phyloP scores from a whole-genome alignment of 345 rosid genomes.

The Theobroma cacao region DNA sequence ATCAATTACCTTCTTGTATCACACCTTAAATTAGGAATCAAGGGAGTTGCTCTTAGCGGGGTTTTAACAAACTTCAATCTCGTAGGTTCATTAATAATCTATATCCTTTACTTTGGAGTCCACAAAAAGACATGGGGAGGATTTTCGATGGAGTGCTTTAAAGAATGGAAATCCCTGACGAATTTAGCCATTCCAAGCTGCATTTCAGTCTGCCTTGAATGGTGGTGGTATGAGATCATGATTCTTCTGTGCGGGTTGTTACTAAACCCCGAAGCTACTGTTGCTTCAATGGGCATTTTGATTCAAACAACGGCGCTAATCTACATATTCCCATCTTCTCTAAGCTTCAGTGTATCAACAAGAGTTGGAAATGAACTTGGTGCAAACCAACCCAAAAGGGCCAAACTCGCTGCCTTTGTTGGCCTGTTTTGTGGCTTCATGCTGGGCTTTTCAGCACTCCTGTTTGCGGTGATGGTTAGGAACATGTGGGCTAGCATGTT shows the following conservation, averaged over 20 bases:
- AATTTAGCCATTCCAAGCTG: conserved; percentile 70
- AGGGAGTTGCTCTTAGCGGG: conserved; percentile 74
- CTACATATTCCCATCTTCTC: conserved; percentile 81
- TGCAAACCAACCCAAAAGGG: conserved; percentile 51
- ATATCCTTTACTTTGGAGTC: conserved; percentile 48
- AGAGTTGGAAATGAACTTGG: conserved; percentile 75
- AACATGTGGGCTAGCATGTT: conserved; percentile 67
- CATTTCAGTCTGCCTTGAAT: conserved; percentile 78
- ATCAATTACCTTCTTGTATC: conserved; percentile 52
- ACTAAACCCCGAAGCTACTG: conserved; percentile 51
- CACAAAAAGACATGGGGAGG: conserved; percentile 60
- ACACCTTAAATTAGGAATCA: conserved; percentile 54
- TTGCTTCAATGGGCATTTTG: conserved; percentile 80
- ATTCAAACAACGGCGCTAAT: conserved; percentile 72
- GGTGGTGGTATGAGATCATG: conserved; percentile 97
- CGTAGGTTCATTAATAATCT: conserved; percentile 47
- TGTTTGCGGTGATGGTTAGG: conserved; percentile 45
- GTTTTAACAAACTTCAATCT: conserved; percentile 71
- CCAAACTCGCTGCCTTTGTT: conserved; percentile 48
- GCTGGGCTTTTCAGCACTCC: conserved; percentile 51
- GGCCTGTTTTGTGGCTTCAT: conserved; percentile 56
- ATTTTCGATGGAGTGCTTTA: conserved; percentile 54
- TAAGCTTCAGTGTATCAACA: conserved; percentile 73
- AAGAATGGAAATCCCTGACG: conserved; percentile 50
- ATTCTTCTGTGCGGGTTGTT: conserved; percentile 63